These are phyloP conservation scores for Lactifluus pinguis DNA, from an alignment of 768 basidiomycete genomes.

Conservation along the genomic window DNA sequence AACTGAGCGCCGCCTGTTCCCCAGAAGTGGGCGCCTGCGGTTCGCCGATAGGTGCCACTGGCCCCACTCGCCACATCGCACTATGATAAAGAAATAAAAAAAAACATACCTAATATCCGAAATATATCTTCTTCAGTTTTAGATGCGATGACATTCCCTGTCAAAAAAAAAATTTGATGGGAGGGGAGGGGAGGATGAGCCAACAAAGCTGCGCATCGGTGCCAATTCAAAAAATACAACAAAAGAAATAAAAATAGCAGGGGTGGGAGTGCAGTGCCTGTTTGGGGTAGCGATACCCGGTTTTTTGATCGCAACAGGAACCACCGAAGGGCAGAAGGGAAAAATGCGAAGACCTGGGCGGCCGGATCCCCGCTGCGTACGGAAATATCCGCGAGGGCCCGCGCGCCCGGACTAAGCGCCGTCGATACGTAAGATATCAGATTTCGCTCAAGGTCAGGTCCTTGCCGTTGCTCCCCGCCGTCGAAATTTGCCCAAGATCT, in stretches of 20 bases:
- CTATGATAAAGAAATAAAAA: background rate
- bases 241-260: background rate
- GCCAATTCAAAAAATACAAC: background rate
- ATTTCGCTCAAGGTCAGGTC: background rate
- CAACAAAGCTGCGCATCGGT: background rate
- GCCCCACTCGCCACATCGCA: background rate
- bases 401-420: background rate
- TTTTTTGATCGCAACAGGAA: conserved; percentile 15
- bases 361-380: conserved; percentile 1
- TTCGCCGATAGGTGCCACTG: background rate
- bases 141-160: conserved; percentile 66
- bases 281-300: conserved; percentile 6
- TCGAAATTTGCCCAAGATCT: background rate
- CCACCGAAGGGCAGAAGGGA: background rate
- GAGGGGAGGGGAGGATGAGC: background rate
- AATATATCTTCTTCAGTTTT: conserved; percentile 87
- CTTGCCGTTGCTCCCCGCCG: background rate
- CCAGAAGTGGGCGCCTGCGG: conserved; percentile 1
- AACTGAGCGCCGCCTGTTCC: background rate
- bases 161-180: background rate
- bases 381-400: conserved; percentile 10
- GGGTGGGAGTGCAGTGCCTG: conserved; percentile 1
- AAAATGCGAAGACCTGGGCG: conserved; percentile 8
- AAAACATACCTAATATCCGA: conserved; percentile 43
- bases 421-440: conserved; percentile 10